Evolutionary conservation across 148 eudicot genomes (phyloP).

Genomic region (Mesembryanthemum crystallinum): DNA sequence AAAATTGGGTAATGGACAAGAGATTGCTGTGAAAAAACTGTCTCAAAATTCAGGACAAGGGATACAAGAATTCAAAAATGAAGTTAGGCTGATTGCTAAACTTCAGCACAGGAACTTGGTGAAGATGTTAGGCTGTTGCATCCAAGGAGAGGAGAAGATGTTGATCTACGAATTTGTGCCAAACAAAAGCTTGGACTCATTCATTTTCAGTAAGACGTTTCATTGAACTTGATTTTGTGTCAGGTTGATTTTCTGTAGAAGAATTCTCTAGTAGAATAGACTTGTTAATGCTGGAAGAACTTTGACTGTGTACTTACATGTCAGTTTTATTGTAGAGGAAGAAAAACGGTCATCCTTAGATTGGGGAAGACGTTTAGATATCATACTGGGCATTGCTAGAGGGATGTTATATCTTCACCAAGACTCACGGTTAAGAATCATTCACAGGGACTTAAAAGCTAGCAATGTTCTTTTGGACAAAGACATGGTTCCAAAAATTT

Average conservation of each 20-base stretch:
- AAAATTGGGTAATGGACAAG: constrained; percentile 37
- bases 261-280: too few relatives aligned
- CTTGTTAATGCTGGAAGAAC: background rate
- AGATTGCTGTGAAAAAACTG: constrained; percentile 56
- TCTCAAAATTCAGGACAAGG: constrained; percentile 55
- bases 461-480: too few relatives aligned
- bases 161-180: constrained; percentile 56
- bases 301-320: background rate
- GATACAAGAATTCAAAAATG: constrained; percentile 56
- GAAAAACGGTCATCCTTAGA: too few relatives aligned
- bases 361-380: constrained; percentile 46
- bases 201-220: constrained; percentile 44
- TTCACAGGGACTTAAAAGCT: too few relatives aligned
- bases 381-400: constrained; percentile 50
- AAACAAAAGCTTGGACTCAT: constrained; percentile 53
- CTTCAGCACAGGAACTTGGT: constrained; percentile 66
- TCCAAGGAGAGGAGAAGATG: constrained; percentile 48
- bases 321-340: constrained; percentile 31
- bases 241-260: background rate
- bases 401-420: constrained; percentile 66
- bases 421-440: too few relatives aligned
- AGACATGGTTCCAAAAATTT: constrained; percentile 60
- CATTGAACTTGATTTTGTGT: background rate
- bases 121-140: constrained; percentile 51
- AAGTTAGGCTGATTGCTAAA: constrained; percentile 51